A percentile compares a stretch with the other conserved stretches of the same genome.
These are phyloP conservation scores for Auriscalpium microsporum DNA, from an alignment of 768 basidiomycete species.

Conservation along the genomic window DNA sequence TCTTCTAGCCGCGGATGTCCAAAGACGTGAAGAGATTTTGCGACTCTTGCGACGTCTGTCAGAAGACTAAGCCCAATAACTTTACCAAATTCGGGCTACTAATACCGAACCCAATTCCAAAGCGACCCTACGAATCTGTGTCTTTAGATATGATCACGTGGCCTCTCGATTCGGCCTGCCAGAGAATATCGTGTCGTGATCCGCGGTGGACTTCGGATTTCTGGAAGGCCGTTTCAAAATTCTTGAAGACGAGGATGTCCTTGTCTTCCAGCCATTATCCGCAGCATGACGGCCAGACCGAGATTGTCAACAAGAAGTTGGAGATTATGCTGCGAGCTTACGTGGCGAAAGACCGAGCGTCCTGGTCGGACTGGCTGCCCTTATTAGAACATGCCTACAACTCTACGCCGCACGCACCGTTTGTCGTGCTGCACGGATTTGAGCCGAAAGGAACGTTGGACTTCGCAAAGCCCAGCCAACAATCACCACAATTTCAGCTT, in stretches of 20 bases:
- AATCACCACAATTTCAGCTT: no score
- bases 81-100: slow-evolving; percentile 3
- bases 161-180: not conserved
- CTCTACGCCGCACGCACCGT: slow-evolving; percentile 9
- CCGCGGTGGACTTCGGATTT: slow-evolving; percentile 1
- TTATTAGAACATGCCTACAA: slow-evolving; percentile 11
- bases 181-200: not conserved
- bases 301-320: slow-evolving; percentile 13
- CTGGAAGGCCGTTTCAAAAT: not conserved
- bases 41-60: slow-evolving; percentile 7
- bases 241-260: slow-evolving; percentile 2
- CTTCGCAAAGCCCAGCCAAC: no score
- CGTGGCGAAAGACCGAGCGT: not conserved
- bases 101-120: slow-evolving; percentile 5
- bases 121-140: slow-evolving; percentile 6
- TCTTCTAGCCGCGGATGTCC: not conserved
- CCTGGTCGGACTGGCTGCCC: slow-evolving; percentile 1
- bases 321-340: slow-evolving; percentile 12
- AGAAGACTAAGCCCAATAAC: slow-evolving; percentile 1
- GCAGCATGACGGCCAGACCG: slow-evolving; percentile 11
- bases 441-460: not conserved
- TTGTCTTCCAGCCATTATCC: not conserved
- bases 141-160: slow-evolving; percentile 9
- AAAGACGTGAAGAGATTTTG: slow-evolving; percentile 1
- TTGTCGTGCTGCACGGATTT: slow-evolving; percentile 15